Evolutionary conservation across 148 eudicot species (phyloP).

Genomic region (Silene uniflora): DNA sequence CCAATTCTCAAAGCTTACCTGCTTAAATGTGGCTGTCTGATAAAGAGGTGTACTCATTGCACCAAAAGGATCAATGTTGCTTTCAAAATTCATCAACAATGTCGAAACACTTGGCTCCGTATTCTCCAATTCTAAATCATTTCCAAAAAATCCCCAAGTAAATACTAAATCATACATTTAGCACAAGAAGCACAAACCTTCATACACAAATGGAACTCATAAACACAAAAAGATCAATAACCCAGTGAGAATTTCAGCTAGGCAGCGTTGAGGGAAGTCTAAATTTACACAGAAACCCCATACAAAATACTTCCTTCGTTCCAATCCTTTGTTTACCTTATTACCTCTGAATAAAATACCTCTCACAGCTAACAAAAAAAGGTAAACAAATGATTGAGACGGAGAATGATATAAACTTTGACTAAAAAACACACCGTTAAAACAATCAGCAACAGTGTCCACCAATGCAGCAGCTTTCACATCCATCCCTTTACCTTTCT

Average conservation of each 20-base stretch:
- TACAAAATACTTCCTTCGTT: too few relatives aligned
- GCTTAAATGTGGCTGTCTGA: conserved; percentile 97
- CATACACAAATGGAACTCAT: background rate
- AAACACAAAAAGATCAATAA: too few relatives aligned
- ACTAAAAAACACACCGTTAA: conserved; percentile 41
- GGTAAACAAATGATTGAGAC: too few relatives aligned
- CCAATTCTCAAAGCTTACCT: conserved; percentile 36
- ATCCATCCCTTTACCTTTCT: conserved; percentile 62
- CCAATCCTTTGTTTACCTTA: too few relatives aligned
- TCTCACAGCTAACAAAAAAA: too few relatives aligned
- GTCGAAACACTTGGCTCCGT: conserved; percentile 76
- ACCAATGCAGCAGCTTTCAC: conserved; percentile 44
- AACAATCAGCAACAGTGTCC: conserved; percentile 53
- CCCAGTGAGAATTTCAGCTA: too few relatives aligned
- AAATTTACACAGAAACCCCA: too few relatives aligned
- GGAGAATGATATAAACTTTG: background rate
- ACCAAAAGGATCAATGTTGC: conserved; percentile 79
- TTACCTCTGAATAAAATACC: too few relatives aligned
- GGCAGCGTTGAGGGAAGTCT: too few relatives aligned
- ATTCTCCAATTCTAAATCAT: conserved; percentile 35
- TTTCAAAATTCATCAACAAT: conserved; percentile 73
- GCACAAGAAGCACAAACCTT: background rate
- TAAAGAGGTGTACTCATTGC: conserved; percentile 86
- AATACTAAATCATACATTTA: conserved; percentile 1
- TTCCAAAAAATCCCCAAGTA: background rate